Percentiles rank a stretch among this genome's conserved stretches.
phyloP scores from a whole-genome alignment of 1,284 basidiomycete genomes.

The Xerocomus cyaneibrunnescens region DNA sequence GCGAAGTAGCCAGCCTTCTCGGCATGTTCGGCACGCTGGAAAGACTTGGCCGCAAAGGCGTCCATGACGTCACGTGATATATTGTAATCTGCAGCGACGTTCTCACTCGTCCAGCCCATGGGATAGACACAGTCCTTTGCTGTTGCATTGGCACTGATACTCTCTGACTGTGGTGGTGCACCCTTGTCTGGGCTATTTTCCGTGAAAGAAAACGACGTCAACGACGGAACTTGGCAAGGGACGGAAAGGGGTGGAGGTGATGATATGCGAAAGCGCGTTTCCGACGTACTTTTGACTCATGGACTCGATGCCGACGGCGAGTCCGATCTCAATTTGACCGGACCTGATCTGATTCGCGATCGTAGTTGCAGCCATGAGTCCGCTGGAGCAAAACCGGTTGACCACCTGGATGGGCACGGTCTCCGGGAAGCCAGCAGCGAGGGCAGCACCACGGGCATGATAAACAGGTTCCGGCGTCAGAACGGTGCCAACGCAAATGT shows the following conservation, averaged over 20 bases:
- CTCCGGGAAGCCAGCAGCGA: constrained; percentile 82
- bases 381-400: constrained; percentile 81
- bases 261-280: neutral
- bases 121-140: constrained; percentile 64
- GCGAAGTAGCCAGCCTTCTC: constrained; percentile 68
- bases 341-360: constrained; percentile 80
- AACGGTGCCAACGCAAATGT: constrained; percentile 78
- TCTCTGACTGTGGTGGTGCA: constrained; percentile 58
- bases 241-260: neutral
- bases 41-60: constrained; percentile 76
- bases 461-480: constrained; percentile 61
- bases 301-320: constrained; percentile 83
- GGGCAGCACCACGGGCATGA: constrained; percentile 69
- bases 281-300: constrained; percentile 71
- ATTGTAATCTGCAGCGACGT: constrained; percentile 71
- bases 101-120: constrained; percentile 90
- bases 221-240: neutral
- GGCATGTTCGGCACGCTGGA: constrained; percentile 72
- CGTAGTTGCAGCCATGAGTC: constrained; percentile 69
- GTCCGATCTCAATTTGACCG: constrained; percentile 83
- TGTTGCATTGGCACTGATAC: constrained; percentile 49
- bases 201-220: neutral
- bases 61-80: constrained; percentile 86
- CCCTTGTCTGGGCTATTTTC: constrained; percentile 61
- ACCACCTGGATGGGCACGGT: constrained; percentile 72